These are phyloP conservation scores for Bipolaris zeicola DNA, from an alignment of 2,329 filamentous ascomycete species.

Conservation along the genomic window DNA sequence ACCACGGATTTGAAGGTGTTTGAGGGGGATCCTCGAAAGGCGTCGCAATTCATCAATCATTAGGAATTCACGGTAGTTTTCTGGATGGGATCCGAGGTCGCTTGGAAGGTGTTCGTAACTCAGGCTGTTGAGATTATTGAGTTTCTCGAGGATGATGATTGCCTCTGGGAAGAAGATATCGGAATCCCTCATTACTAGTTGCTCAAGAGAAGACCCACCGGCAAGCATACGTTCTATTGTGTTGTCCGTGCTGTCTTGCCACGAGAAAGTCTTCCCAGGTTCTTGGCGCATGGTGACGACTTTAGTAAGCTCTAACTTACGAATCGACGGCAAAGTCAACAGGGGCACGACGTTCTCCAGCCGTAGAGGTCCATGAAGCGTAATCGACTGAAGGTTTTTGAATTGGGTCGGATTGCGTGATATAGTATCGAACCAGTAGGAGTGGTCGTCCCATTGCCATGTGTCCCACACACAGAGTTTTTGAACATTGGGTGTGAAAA, in stretches of 20 bases:
- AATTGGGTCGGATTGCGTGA: constrained; percentile 6
- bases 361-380: constrained; percentile 11
- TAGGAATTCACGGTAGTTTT: neutral
- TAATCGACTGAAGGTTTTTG: constrained; percentile 6
- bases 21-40: neutral
- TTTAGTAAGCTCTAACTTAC: constrained; percentile 1
- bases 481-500: constrained; percentile 12
- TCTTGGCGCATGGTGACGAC: constrained; percentile 8
- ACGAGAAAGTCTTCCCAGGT: constrained; percentile 1
- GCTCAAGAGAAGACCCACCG: constrained; percentile 10
- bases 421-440: constrained; percentile 13
- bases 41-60: neutral
- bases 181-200: constrained; percentile 2
- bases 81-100: neutral
- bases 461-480: constrained; percentile 3
- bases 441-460: constrained; percentile 15
- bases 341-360: constrained; percentile 16
- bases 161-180: neutral
- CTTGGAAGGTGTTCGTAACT: constrained; percentile 9
- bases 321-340: constrained; percentile 12
- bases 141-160: neutral
- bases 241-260: neutral
- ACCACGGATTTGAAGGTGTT: constrained; percentile 2
- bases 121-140: constrained; percentile 8
- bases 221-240: neutral